A percentile compares a stretch with the other conserved stretches of the same genome.
Evolutionary conservation across 495 filamentous ascomycete genomes (phyloP).

Genomic region (Penicillium atrosanguineum): DNA sequence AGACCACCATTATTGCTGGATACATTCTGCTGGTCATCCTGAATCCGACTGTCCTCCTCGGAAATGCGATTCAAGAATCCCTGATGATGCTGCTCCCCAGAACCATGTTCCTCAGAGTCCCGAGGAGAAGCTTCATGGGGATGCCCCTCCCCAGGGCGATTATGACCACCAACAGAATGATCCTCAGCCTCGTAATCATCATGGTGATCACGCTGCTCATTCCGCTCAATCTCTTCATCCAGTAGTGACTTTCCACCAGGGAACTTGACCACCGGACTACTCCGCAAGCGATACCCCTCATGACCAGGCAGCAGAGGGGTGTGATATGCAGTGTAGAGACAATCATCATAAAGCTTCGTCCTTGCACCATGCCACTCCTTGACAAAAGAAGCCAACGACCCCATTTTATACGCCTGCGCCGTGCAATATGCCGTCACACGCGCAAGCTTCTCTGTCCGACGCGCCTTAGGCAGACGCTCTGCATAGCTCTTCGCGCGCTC

Average conservation of each 20-base stretch:
- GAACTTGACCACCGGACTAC: slow-evolving; percentile 86
- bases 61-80: slow-evolving; percentile 16
- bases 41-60: slow-evolving; percentile 23
- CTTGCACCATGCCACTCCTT: slow-evolving; percentile 85
- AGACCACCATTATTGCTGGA: not conserved
- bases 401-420: slow-evolving; percentile 87
- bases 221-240: slow-evolving; percentile 95
- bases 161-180: slow-evolving; percentile 34
- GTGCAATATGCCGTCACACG: slow-evolving; percentile 96
- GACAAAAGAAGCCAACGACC: slow-evolving; percentile 80
- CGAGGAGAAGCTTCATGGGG: slow-evolving; percentile 20
- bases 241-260: slow-evolving; percentile 89
- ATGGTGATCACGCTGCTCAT: slow-evolving; percentile 83
- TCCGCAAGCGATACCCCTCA: slow-evolving; percentile 82
- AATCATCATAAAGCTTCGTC: slow-evolving; percentile 99
- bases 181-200: slow-evolving; percentile 71
- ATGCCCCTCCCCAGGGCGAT: slow-evolving; percentile 34
- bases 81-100: slow-evolving; percentile 11
- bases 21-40: slow-evolving; percentile 20
- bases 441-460: slow-evolving; percentile 81
- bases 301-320: slow-evolving; percentile 79
- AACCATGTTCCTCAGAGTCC: slow-evolving; percentile 11
- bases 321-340: slow-evolving; percentile 94
- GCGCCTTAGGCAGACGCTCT: slow-evolving; percentile 85
- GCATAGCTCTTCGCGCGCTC: slow-evolving; percentile 88